Conservation (phyloP, 352 stramenopile genomes). For the Pythium monospermum region DNA sequence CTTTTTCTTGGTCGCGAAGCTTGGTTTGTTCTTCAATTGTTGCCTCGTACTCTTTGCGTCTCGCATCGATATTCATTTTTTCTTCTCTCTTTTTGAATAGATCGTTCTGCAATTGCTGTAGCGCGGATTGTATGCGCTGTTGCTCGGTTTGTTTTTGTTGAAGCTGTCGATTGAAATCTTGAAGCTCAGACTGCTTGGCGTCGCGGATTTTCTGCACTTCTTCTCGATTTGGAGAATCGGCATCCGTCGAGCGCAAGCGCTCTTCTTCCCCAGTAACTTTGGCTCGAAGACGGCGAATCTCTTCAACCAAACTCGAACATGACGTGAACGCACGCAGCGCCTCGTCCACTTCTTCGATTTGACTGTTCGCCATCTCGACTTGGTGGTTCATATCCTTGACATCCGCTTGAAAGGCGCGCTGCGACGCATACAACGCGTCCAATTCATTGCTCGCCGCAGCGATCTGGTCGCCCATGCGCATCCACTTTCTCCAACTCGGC, state of each 20-base stretch:
- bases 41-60: conserved; percentile 49
- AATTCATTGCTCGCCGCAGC: conserved; percentile 41
- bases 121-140: conserved; percentile 37
- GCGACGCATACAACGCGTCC: conserved; percentile 35
- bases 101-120: conserved; percentile 59
- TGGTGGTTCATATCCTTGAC: conserved; percentile 37
- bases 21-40: conserved; percentile 41
- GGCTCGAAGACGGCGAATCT: conserved; percentile 25
- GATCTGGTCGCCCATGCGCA: conserved; percentile 41
- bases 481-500: conserved; percentile 67
- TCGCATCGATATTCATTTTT: conserved; percentile 42
- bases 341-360: conserved; percentile 29
- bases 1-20: conserved; percentile 53
- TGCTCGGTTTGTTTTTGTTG: conserved; percentile 52
- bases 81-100: conserved; percentile 54
- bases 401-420: conserved; percentile 47
- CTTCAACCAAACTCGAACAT: conserved; percentile 28
- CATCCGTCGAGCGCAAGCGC: conserved; percentile 28
- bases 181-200: conserved; percentile 40
- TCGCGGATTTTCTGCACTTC: conserved; percentile 42
- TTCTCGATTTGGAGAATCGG: conserved; percentile 27
- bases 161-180: conserved; percentile 44
- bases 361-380: conserved; percentile 15
- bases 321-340: conserved; percentile 30
- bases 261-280: conserved; percentile 35